Percentiles rank a stretch among this genome's conserved stretches.
Evolutionary conservation across 2,329 filamentous ascomycete genomes (phyloP).

Genomic region (Diaporthe batatas): DNA sequence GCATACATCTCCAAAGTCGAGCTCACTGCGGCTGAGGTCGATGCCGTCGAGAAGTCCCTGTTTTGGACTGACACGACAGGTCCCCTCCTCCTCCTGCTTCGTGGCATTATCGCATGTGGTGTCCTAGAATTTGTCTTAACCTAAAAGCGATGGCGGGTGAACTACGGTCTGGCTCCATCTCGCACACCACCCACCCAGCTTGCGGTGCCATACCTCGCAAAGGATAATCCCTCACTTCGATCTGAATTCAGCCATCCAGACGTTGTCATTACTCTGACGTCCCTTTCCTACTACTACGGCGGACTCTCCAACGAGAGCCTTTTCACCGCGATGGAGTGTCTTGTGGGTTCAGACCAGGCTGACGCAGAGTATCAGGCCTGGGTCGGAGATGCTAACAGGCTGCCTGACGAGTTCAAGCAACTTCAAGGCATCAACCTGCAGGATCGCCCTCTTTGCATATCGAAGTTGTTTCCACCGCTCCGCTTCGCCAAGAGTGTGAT

Average conservation of each 20-base stretch:
- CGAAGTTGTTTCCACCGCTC: constrained; percentile 62
- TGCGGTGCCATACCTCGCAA: constrained; percentile 71
- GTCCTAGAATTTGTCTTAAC: constrained; percentile 66
- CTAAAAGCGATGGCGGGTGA: constrained; percentile 74
- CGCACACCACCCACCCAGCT: constrained; percentile 60
- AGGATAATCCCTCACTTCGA: constrained; percentile 66
- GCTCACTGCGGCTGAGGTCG: constrained; percentile 50
- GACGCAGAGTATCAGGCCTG: constrained; percentile 65
- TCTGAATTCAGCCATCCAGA: constrained; percentile 76
- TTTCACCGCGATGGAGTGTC: constrained; percentile 58
- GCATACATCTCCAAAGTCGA: constrained; percentile 59
- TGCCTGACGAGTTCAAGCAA: constrained; percentile 55
- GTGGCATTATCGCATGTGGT: constrained; percentile 68
- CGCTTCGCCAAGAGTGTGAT: constrained; percentile 65
- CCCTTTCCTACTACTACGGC: constrained; percentile 67
- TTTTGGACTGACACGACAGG: constrained; percentile 54
- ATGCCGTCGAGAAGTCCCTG: constrained; percentile 50
- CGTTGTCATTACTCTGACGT: constrained; percentile 68
- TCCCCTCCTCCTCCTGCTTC: constrained; percentile 61
- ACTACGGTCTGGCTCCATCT: constrained; percentile 68
- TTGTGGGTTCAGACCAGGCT: constrained; percentile 66
- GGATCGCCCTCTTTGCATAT: constrained; percentile 62
- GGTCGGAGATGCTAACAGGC: constrained; percentile 52
- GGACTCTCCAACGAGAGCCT: constrained; percentile 68
- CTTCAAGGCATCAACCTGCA: constrained; percentile 69